Evolutionary conservation across 306 rosid genomes (phyloP).

Genomic region (Begonia peltatifolia): DNA sequence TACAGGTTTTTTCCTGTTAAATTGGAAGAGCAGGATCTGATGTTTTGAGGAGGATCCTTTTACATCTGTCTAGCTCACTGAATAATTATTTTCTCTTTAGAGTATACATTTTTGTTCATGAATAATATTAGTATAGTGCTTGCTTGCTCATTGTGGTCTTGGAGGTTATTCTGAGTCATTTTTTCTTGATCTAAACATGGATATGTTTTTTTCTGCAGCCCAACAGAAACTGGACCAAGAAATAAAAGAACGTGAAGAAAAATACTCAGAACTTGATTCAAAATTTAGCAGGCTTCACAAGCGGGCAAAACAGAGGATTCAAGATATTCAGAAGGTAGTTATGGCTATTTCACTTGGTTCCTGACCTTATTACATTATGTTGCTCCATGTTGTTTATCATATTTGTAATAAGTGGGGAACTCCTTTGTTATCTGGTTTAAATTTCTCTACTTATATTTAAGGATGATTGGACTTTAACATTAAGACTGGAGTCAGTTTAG

Average conservation of each 20-base stretch:
- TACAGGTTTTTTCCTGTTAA: too few relatives aligned
- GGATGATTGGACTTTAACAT: not conserved
- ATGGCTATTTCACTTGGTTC: slow-evolving; percentile 7
- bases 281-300: slow-evolving; percentile 90
- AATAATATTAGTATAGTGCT: not conserved
- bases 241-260: slow-evolving; percentile 83
- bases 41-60: too few relatives aligned
- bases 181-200: slow-evolving; percentile 7
- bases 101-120: too few relatives aligned
- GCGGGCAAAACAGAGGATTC: slow-evolving; percentile 97
- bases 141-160: not conserved
- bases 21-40: too few relatives aligned
- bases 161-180: too few relatives aligned
- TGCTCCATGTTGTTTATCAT: slow-evolving; percentile 9
- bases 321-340: slow-evolving; percentile 83
- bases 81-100: too few relatives aligned
- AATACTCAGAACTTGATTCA: slow-evolving; percentile 80
- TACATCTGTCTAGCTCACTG: too few relatives aligned
- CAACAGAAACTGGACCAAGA: slow-evolving; percentile 63
- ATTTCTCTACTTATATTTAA: not conserved
- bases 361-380: slow-evolving; percentile 4
- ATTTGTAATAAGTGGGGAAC: not conserved
- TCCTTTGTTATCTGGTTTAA: not conserved
- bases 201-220: slow-evolving; percentile 34
- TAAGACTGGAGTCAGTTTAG: too few relatives aligned